phyloP scores from a whole-genome alignment of 192 early-diverging fungal genomes.

The Dissophora ornata region DNA sequence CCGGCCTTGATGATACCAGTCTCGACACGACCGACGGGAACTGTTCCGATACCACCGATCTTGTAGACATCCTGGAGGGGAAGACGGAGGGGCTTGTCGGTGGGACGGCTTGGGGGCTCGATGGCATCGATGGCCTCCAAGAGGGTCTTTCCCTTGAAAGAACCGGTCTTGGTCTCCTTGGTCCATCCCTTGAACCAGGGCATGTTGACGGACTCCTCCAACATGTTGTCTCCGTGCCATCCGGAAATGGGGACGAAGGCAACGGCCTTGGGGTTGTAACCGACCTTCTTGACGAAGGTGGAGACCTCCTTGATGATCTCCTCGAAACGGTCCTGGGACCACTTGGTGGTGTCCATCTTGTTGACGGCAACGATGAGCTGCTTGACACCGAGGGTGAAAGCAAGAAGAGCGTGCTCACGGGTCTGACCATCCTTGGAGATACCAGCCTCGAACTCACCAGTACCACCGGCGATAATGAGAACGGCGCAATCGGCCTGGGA shows the following conservation, averaged over 20 bases:
- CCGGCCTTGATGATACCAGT: slow-evolving; percentile 95
- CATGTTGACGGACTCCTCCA: slow-evolving; percentile 94
- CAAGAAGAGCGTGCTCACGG: slow-evolving; percentile 98
- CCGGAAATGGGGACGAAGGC: slow-evolving; percentile 98
- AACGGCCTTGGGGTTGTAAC: slow-evolving; percentile 92
- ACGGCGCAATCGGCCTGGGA: slow-evolving; percentile 98
- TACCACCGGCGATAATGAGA: slow-evolving; percentile 93
- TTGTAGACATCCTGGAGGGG: slow-evolving; percentile 99
- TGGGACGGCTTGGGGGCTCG: slow-evolving; percentile 89
- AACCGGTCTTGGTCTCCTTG: slow-evolving; percentile 87
- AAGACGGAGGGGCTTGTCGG: slow-evolving; percentile 96
- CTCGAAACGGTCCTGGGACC: slow-evolving; percentile 92
- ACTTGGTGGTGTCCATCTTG: slow-evolving; percentile 99
- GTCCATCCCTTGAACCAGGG: slow-evolving; percentile 97
- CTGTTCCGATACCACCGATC: slow-evolving; percentile 97
- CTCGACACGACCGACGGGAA: slow-evolving; percentile 97
- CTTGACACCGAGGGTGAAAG: slow-evolving; percentile 97
- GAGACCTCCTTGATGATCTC: slow-evolving; percentile 97
- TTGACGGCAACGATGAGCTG: slow-evolving; percentile 99
- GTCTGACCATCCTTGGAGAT: slow-evolving; percentile 99
- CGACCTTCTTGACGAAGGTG: slow-evolving; percentile 97
- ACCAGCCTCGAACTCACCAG: slow-evolving; percentile 94
- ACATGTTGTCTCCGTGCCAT: slow-evolving; percentile 99
- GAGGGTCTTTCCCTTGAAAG: slow-evolving; percentile 81
- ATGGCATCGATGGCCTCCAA: slow-evolving; percentile 95